Base-by-base conservation (phyloP, 306 rosid genomes). In the Malus fusca region DNA sequence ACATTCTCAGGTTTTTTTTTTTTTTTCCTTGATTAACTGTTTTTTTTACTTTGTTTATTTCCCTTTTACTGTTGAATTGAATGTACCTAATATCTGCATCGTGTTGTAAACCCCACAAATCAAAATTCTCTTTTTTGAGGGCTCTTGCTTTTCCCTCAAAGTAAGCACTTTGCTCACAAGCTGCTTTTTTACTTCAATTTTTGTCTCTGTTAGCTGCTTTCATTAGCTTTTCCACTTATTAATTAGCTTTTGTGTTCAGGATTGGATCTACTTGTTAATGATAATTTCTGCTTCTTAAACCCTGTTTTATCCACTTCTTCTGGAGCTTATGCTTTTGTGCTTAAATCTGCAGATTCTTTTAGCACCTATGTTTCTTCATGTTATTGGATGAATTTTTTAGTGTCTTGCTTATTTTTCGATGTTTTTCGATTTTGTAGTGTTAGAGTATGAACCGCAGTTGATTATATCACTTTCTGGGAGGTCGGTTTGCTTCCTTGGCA, bases 401-500 rank as follows among this genome's bases (percentile, higher is more conserved):
- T 73, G 60, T 33, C 66, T 30, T 71, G 53, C 68, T 70, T 33
- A 52, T 42, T 12, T 64, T 72, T 51, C 8, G 78, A 66, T 72
- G 60, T 71, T 79, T 66, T 51, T 25, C 28, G 58, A 46, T 61
- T 62, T 31, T 60, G 69, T 12, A 76, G 69, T 73, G 73, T 58
- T 80, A 76, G 53, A 46, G 19, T 77, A 51, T 67, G 15, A n/a
- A 71, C 44, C 76, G 44, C 48, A 30, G 17, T 43, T 78, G 22
- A 31, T 52, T 74, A 30, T 66, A 53, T 31, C 48, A 22, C 3
- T 61, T 23, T 23, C 44, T 73, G 78, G 64, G 69, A 44, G 28
- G 44, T 40, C 69, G 79, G 75, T 13, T 74, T 81, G 79, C 55
- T 61, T 77, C 78, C 68, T 72, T 43, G 40, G 81, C 56, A 72